Percentiles rank a stretch among this genome's conserved stretches.
Evolutionary conservation across 2,329 filamentous ascomycete species (phyloP).

Genomic region (Xylaria sp.): DNA sequence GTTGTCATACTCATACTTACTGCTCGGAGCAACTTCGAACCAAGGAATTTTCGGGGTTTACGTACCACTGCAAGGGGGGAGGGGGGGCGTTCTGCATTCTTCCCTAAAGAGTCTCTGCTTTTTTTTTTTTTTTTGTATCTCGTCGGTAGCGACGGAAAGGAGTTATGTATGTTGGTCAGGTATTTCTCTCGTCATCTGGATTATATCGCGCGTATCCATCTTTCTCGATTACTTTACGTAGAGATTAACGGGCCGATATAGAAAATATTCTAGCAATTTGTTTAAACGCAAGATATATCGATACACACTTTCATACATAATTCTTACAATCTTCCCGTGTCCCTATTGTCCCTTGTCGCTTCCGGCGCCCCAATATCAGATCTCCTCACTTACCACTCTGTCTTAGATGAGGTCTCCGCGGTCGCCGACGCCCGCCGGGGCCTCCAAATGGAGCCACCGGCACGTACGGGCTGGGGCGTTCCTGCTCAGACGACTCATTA

Average conservation of each 20-base stretch:
- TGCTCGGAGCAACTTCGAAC: neutral
- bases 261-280: neutral
- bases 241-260: neutral
- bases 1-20: conserved; percentile 2
- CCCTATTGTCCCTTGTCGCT: neutral
- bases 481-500: neutral
- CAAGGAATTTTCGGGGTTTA: neutral
- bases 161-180: neutral
- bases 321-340: neutral
- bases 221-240: neutral
- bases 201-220: neutral
- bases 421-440: conserved; percentile 17
- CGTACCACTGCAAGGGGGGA: neutral
- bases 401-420: conserved; percentile 19
- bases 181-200: neutral
- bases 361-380: neutral
- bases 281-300: neutral
- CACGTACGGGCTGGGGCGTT: conserved; percentile 2
- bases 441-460: conserved; percentile 12
- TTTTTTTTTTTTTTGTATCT: neutral
- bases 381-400: neutral
- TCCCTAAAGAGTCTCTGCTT: neutral
- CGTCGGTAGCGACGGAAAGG: neutral
- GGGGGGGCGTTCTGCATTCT: conserved; percentile 2
- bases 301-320: neutral